Evolutionary conservation across 257 asterid species (phyloP).

Genomic region (Gentiana macrophylla): DNA sequence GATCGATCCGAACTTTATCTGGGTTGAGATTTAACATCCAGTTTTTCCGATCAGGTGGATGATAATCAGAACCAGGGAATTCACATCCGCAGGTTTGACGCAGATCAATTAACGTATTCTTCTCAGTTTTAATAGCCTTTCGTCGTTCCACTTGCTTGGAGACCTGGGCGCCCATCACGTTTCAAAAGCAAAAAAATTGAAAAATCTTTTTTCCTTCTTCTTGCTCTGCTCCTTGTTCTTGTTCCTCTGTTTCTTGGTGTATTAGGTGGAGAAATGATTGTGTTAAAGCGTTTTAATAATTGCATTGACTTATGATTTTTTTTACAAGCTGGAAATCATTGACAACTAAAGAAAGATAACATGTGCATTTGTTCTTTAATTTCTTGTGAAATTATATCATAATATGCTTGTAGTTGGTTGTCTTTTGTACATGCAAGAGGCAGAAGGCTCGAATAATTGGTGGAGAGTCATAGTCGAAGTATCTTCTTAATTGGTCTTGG

Average conservation of each 20-base stretch:
- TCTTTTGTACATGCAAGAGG: not conserved
- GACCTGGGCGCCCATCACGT: slow-evolving; percentile 46
- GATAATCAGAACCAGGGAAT: slow-evolving; percentile 62
- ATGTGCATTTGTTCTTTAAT: not conserved
- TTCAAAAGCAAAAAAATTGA: not conserved
- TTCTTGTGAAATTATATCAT: not conserved
- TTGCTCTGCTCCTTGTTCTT: not conserved
- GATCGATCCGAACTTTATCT: slow-evolving; percentile 34
- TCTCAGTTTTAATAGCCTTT: slow-evolving; percentile 39
- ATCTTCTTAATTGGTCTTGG: slow-evolving; percentile 8
- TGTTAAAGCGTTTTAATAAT: not conserved
- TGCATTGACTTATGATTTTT: not conserved
- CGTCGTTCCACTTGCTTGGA: slow-evolving; percentile 55
- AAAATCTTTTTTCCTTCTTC: not conserved
- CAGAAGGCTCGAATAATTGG: slow-evolving; percentile 11
- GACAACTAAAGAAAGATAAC: not conserved
- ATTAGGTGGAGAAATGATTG: slow-evolving; percentile 6
- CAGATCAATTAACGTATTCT: slow-evolving; percentile 41
- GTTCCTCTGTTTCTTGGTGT: not conserved
- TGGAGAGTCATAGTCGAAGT: slow-evolving; percentile 9
- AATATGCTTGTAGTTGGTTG: not conserved
- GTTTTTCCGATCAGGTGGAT: slow-evolving; percentile 43
- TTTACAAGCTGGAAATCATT: not conserved
- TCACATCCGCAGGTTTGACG: slow-evolving; percentile 22
- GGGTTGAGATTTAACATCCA: slow-evolving; percentile 65